Evolutionary conservation across 1,139 yeast species (phyloP), one percentile per base, ranked within the genome.

Genomic region (Sugiyamaella xylanicola): DNA sequence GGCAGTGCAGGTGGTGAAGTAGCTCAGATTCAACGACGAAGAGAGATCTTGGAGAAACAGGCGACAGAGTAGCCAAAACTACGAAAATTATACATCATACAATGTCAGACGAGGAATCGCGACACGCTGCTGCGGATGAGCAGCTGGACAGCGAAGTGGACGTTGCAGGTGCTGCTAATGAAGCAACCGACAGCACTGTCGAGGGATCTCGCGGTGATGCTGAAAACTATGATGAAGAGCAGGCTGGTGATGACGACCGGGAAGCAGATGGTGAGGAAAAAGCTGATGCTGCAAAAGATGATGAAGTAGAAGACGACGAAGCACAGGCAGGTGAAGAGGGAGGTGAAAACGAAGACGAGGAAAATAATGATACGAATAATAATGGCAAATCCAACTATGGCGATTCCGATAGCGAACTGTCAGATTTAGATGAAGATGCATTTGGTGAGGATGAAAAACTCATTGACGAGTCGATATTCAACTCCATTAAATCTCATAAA

Each of bases 391-490:
- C 22, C 15, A 15, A 13, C 25, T 25, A 9, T 29, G 29, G 41
- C n/a, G 55, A 41, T n/a, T 56, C 47, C 11, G 59, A 45, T 13
- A 55, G 66, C 19, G 77, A 70, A 43, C 62, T 72, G 15, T 70
- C 75, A 1, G 78, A 73, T 53, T 63, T 70, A 19, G 77, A 74
- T 56, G 78, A 73, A 55, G 74, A 72, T 19, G 70, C 67, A 48
- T 67, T 69, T 49, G 65, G 65, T 17, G 51, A 39, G 22, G 55
- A 48, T 17, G 55, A 56, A 20, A 48, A 44, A 36, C 63, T 70
- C 15, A 64, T 71, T 29, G 77, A 75, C 51, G 78, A 73, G 37
- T 77, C 73, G 53, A 75, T 77, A 39, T 69, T 69, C 60, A 71
- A 72, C 56, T 29, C 29, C 7, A 64, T 77, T 48, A 65, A 67